Evolutionary conservation across 1,139 yeast species (phyloP).

Genomic region (Candida tetrigidarum): DNA sequence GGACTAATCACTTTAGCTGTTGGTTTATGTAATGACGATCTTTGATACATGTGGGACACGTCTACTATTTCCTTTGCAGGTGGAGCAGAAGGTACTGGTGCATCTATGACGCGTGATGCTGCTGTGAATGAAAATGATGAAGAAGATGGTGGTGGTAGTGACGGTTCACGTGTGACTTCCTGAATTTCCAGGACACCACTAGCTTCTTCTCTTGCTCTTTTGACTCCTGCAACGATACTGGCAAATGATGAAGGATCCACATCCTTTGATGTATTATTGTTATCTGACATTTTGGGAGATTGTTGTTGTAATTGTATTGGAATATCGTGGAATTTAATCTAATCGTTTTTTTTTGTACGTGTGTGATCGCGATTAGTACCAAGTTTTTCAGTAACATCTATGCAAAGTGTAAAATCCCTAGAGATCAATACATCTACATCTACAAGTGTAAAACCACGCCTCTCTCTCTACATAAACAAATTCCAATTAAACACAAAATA

Average conservation of each 20-base stretch:
- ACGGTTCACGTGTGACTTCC: constrained; percentile 7
- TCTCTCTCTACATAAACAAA: too few species aligned
- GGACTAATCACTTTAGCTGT: constrained; percentile 17
- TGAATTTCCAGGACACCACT: constrained; percentile 18
- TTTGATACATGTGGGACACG: constrained; percentile 2
- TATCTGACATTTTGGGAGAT: constrained; percentile 8
- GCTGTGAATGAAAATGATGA: too few species aligned
- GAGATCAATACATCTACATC: too few species aligned
- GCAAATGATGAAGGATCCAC: constrained; percentile 62
- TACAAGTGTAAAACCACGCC: too few species aligned
- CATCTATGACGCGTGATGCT: constrained; percentile 7
- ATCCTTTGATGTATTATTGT: constrained; percentile 6
- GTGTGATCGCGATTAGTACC: background rate
- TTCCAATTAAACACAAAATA: too few species aligned
- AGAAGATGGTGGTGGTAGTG: constrained; percentile 2
- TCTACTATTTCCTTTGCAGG: constrained; percentile 2
- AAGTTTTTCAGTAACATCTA: too few species aligned
- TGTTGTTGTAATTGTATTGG: too few species aligned
- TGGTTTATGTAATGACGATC: constrained; percentile 15
- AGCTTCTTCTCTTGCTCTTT: constrained; percentile 47
- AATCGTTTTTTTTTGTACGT: background rate
- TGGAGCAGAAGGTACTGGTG: constrained; percentile 5
- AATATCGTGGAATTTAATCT: background rate
- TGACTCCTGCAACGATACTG: constrained; percentile 65
- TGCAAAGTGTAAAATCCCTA: too few species aligned